Conservation (phyloP, 2,329 filamentous ascomycete species). For the Exophiala bonariae region DNA sequence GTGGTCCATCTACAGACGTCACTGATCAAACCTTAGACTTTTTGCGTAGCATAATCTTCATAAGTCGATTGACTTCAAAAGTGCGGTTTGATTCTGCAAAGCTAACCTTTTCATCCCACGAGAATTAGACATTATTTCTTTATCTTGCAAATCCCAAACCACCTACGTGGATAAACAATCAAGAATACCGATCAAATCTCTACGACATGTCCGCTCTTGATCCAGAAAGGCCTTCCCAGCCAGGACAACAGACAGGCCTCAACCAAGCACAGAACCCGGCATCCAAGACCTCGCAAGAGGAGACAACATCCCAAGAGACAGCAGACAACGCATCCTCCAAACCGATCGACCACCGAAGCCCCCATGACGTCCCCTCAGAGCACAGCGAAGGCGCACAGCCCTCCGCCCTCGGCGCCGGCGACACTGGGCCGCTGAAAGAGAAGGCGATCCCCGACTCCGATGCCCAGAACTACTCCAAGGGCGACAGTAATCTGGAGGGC, state of each 20-base stretch:
- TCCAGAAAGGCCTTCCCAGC: constrained; percentile 30
- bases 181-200: no score
- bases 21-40: no score
- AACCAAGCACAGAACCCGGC: constrained; percentile 31
- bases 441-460: constrained; percentile 21
- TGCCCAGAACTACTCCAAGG: constrained; percentile 17
- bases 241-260: constrained; percentile 29
- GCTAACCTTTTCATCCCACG: no score
- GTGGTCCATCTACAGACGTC: no score
- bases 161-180: no score
- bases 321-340: constrained; percentile 16
- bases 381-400: constrained; percentile 26
- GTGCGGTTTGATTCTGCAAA: no score
- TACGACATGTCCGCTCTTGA: constrained; percentile 27
- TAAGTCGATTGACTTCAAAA: no score
- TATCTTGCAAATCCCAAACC: no score
- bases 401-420: constrained; percentile 27
- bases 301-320: constrained; percentile 20
- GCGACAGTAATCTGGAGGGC: constrained; percentile 29
- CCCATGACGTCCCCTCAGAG: constrained; percentile 27
- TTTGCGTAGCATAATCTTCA: no score
- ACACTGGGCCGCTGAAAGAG: constrained; percentile 22
- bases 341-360: constrained; percentile 25
- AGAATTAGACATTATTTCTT: no score
- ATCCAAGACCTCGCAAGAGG: constrained; percentile 28